phyloP scores from a whole-genome alignment of 441 rosid genomes.

The Eugenia klotzschiana region DNA sequence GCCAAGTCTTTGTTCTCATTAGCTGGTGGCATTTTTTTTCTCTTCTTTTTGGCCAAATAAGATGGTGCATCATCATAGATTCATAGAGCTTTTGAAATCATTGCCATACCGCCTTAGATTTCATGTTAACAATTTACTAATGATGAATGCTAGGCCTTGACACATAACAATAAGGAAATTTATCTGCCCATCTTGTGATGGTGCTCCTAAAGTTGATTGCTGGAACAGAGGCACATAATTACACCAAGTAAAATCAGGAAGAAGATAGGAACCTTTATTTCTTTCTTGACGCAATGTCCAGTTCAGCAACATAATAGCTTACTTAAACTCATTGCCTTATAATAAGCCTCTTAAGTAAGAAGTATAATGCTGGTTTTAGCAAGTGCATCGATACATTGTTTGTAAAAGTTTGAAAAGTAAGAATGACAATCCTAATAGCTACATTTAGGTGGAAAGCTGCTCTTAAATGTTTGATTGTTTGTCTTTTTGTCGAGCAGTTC shows the following conservation, averaged over 20 bases:
- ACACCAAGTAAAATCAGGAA: not conserved
- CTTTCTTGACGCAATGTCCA: not conserved
- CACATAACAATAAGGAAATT: not conserved
- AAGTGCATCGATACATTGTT: not conserved
- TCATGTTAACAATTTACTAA: not conserved
- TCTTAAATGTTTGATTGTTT: not conserved
- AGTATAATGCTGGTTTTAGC: not conserved
- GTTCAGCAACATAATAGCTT: not conserved
- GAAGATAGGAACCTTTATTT: not conserved
- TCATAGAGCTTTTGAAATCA: not conserved
- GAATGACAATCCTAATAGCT: not conserved
- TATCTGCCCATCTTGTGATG: not conserved
- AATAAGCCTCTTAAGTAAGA: not conserved
- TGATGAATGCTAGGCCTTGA: not conserved
- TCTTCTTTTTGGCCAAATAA: not conserved
- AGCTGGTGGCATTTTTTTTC: not conserved
- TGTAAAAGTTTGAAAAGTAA: not conserved
- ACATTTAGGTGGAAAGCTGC: not conserved
- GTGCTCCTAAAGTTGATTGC: not conserved
- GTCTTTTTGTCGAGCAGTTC: conserved; percentile 33
- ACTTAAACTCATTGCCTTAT: not conserved
- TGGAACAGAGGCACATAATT: not conserved
- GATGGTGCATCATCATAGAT: not conserved
- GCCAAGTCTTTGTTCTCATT: not conserved
- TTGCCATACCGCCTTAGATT: not conserved